Conservation (phyloP, 495 filamentous ascomycete species). For the Daldinia childiae region DNA sequence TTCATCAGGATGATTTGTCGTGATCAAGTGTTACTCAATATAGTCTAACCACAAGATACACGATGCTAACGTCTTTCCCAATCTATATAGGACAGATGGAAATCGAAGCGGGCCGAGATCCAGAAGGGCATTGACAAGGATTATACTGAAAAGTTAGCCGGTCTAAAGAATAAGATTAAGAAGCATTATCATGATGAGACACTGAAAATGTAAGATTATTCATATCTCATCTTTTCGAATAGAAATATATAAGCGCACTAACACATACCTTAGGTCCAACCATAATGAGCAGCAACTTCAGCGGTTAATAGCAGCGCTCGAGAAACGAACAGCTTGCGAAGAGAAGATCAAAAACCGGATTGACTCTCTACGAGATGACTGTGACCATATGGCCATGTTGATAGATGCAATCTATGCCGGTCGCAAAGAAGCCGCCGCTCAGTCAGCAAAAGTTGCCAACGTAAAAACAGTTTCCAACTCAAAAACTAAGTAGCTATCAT, state of each 20-base stretch:
- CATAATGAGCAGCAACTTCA: slow-evolving; percentile 24
- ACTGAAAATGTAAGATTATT: slow-evolving; percentile 24
- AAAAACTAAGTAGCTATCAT: not conserved
- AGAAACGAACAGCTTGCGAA: slow-evolving; percentile 30
- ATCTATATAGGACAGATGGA: slow-evolving; percentile 30
- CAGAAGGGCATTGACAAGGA: slow-evolving; percentile 35
- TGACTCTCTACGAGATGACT: slow-evolving; percentile 29
- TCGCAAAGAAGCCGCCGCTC: slow-evolving; percentile 30
- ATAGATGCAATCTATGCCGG: slow-evolving; percentile 34
- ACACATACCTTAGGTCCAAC: slow-evolving; percentile 16
- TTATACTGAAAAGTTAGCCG: slow-evolving; percentile 9
- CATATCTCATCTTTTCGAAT: not conserved
- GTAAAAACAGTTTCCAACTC: no score
- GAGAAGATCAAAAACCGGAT: slow-evolving; percentile 29
- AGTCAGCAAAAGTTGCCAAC: slow-evolving; percentile 8
- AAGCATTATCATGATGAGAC: slow-evolving; percentile 16
- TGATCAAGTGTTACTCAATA: not conserved
- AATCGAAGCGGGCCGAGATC: slow-evolving; percentile 27
- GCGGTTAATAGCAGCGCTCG: slow-evolving; percentile 13
- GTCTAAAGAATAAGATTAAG: slow-evolving; percentile 29
- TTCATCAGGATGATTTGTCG: not conserved
- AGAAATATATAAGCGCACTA: not conserved
- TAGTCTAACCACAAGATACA: not conserved
- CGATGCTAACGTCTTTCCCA: slow-evolving; percentile 5
- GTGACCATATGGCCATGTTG: slow-evolving; percentile 37